phyloP scores from a whole-genome alignment of 2,329 filamentous ascomycete species.

The Onygenales sp. region DNA sequence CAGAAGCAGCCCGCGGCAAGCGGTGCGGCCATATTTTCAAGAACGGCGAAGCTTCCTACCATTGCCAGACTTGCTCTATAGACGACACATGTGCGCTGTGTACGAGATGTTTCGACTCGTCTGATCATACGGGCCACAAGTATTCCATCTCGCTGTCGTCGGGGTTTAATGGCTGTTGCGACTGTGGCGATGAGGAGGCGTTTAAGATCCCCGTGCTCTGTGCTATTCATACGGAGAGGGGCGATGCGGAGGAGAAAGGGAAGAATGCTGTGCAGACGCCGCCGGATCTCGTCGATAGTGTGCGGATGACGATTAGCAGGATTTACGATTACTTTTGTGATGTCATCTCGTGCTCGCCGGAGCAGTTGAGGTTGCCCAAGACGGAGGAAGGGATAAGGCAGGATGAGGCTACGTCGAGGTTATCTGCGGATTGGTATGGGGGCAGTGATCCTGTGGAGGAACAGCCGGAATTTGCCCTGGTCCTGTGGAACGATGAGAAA shows the following conservation, averaged over 20 bases:
- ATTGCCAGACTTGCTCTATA: slow-evolving; percentile 84
- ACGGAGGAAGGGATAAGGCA: slow-evolving; percentile 67
- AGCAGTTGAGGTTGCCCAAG: slow-evolving; percentile 82
- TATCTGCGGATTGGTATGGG: slow-evolving; percentile 66
- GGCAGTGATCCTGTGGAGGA: slow-evolving; percentile 51
- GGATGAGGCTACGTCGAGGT: slow-evolving; percentile 71
- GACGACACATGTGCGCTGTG: slow-evolving; percentile 96
- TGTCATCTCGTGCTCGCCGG: slow-evolving; percentile 93
- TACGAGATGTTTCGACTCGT: slow-evolving; percentile 87
- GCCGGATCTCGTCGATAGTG: slow-evolving; percentile 63
- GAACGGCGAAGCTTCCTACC: slow-evolving; percentile 83
- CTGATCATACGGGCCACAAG: slow-evolving; percentile 87
- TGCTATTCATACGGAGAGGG: slow-evolving; percentile 72
- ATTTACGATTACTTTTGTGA: slow-evolving; percentile 93
- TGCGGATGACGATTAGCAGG: slow-evolving; percentile 76
- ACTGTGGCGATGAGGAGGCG: slow-evolving; percentile 91
- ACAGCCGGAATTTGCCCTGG: slow-evolving; percentile 67
- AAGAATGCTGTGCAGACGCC: slow-evolving; percentile 61
- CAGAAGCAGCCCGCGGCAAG: slow-evolving; percentile 80
- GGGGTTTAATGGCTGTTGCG: slow-evolving; percentile 91
- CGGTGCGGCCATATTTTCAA: slow-evolving; percentile 97
- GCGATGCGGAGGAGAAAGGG: slow-evolving; percentile 37
- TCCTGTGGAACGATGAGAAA: slow-evolving; percentile 98
- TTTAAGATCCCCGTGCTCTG: slow-evolving; percentile 84
- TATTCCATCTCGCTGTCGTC: slow-evolving; percentile 80